phyloP scores from a whole-genome alignment of 2,329 filamentous ascomycete genomes.

The Diaporthe velutina region DNA sequence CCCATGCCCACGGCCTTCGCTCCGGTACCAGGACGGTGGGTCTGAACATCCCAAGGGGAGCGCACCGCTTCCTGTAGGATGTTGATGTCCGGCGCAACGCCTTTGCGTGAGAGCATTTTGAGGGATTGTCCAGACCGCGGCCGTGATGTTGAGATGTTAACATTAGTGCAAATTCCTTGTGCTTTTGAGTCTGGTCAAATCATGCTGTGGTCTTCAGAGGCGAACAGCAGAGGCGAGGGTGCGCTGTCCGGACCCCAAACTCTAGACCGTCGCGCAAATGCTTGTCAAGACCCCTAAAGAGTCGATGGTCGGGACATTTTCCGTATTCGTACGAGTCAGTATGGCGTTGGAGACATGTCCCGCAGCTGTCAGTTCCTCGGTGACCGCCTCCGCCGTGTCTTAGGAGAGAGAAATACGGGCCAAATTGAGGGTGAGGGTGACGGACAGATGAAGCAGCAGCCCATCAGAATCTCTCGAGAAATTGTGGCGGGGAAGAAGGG shows the following conservation, averaged over 20 bases:
- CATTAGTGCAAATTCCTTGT: neutral
- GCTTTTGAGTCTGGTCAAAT: neutral
- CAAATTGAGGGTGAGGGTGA: conserved; percentile 6
- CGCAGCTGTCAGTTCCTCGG: conserved; percentile 3
- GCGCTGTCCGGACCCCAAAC: neutral
- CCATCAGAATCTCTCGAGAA: conserved; percentile 32
- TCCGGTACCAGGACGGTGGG: conserved; percentile 15
- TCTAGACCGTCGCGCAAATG: neutral
- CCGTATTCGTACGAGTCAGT: conserved; percentile 18
- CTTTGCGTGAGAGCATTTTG: neutral
- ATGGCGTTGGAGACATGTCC: neutral
- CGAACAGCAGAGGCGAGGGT: neutral
- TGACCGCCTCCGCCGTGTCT: neutral
- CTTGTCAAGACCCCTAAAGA: neutral
- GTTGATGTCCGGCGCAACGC: neutral
- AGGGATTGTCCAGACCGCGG: neutral
- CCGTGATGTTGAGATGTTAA: neutral
- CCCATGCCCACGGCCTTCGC: conserved; percentile 1
- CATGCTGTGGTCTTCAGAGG: neutral
- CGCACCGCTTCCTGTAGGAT: neutral
- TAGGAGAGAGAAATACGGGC: conserved; percentile 13
- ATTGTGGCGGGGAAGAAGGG: conserved; percentile 35
- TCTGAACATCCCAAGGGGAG: neutral
- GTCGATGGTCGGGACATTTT: neutral
- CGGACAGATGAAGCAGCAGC: conserved; percentile 20